phyloP scores from a whole-genome alignment of 2,329 filamentous ascomycete genomes.

The Plenodomus biglobosus region DNA sequence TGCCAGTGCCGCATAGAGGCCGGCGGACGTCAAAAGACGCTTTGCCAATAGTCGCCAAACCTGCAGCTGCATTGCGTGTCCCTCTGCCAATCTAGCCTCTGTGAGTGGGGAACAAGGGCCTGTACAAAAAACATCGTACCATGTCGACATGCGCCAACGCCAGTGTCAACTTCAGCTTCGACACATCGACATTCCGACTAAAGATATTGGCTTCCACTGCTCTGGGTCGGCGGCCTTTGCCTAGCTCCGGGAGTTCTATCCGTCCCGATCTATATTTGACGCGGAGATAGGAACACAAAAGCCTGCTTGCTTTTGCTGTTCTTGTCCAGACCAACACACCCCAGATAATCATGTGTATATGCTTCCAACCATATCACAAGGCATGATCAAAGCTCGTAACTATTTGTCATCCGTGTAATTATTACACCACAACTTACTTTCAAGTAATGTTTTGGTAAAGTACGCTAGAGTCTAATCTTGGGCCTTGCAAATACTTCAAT shows the following conservation, averaged over 20 bases:
- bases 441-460: too few relatives aligned
- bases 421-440: too few relatives aligned
- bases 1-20: constrained; percentile 2
- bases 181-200: constrained; percentile 2
- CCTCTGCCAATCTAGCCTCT: not conserved
- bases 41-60: not conserved
- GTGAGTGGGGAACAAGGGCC: constrained; percentile 1
- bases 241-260: not conserved
- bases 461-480: too few relatives aligned
- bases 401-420: too few relatives aligned
- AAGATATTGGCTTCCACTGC: constrained; percentile 4
- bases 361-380: too few relatives aligned
- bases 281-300: not conserved
- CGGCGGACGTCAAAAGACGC: not conserved
- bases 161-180: constrained; percentile 3
- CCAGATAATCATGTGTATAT: too few relatives aligned
- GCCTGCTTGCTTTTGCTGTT: too few relatives aligned
- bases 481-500: too few relatives aligned
- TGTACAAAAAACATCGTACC: constrained; percentile 1
- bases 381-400: too few relatives aligned
- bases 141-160: not conserved
- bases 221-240: constrained; percentile 1
- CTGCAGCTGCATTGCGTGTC: constrained; percentile 2
- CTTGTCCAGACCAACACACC: too few relatives aligned
- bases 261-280: constrained; percentile 1